Evolutionary conservation across 2,329 filamentous ascomycete genomes (phyloP).

Genomic region (Neopestalotiopsis clavispora): DNA sequence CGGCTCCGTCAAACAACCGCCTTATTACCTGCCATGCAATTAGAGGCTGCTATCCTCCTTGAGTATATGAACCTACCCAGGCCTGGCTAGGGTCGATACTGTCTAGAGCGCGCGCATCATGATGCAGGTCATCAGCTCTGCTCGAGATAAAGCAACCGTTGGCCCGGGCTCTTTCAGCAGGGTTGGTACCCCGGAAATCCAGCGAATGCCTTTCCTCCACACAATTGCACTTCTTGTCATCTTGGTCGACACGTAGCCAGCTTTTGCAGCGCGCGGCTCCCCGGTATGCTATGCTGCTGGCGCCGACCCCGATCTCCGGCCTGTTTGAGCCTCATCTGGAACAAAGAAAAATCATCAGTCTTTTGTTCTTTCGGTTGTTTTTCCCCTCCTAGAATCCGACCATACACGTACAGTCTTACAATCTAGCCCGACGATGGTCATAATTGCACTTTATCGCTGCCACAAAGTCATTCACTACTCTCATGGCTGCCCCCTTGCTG

Average conservation of each 20-base stretch:
- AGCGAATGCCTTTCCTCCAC: slow-evolving; percentile 24
- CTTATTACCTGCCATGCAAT: slow-evolving; percentile 17
- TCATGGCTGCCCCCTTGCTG: background rate
- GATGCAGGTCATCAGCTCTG: slow-evolving; percentile 28
- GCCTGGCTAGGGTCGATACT: slow-evolving; percentile 4
- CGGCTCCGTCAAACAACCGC: background rate
- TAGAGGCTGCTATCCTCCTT: slow-evolving; percentile 21
- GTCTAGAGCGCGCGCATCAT: slow-evolving; percentile 29
- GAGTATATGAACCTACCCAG: background rate
- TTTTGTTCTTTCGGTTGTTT: too few species aligned
- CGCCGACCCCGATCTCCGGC: slow-evolving; percentile 23
- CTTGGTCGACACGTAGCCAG: slow-evolving; percentile 20
- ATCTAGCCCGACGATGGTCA: background rate
- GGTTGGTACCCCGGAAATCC: slow-evolving; percentile 23
- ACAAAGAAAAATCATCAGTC: background rate
- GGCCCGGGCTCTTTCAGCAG: slow-evolving; percentile 20
- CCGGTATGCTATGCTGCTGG: slow-evolving; percentile 15
- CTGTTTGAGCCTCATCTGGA: slow-evolving; percentile 6
- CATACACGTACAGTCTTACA: background rate
- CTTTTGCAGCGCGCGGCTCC: slow-evolving; percentile 28
- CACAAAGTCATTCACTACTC: too few species aligned
- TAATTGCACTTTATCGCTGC: too few species aligned
- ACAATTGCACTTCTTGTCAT: slow-evolving; percentile 17
- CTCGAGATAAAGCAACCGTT: slow-evolving; percentile 22
- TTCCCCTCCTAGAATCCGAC: too few species aligned